These are phyloP conservation scores for Leccinum arenicola DNA, from an alignment of 768 basidiomycete genomes.

Conservation along the genomic window DNA sequence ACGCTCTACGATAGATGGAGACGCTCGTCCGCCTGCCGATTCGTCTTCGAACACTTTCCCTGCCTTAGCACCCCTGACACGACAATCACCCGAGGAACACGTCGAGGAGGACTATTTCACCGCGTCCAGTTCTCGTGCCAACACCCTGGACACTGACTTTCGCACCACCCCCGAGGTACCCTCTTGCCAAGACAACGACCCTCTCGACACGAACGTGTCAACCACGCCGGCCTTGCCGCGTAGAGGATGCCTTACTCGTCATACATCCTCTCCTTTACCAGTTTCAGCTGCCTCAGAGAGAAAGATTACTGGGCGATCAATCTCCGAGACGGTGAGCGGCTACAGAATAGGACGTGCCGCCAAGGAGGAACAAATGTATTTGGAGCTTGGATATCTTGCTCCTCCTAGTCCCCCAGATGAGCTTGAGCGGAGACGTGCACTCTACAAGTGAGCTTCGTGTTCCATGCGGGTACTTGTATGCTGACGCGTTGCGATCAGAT, in stretches of 20 bases:
- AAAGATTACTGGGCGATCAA: conserved; percentile 31
- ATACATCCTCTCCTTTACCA: conserved; percentile 64
- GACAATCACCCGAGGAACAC: conserved; percentile 24
- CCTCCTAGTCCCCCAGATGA: conserved; percentile 88
- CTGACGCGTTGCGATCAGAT: conserved; percentile 43
- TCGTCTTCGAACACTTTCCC: conserved; percentile 8
- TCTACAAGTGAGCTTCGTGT: conserved; percentile 64
- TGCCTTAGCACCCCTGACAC: conserved; percentile 19
- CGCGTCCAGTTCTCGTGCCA: conserved; percentile 23
- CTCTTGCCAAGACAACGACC: conserved; percentile 28
- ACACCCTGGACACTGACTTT: conserved; percentile 17
- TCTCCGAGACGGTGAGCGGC: conserved; percentile 32
- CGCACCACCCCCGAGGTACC: conserved; percentile 17
- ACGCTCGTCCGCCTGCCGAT: conserved; percentile 6
- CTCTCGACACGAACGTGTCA: conserved; percentile 30
- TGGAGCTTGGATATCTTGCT: conserved; percentile 63
- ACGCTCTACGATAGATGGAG: conserved; percentile 6
- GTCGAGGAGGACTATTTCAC: conserved; percentile 32
- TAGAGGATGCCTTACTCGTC: conserved; percentile 54
- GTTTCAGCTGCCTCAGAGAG: conserved; percentile 34
- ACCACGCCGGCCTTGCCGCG: conserved; percentile 50
- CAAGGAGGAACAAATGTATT: conserved; percentile 68
- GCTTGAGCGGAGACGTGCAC: conserved; percentile 71
- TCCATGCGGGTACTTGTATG: not conserved
- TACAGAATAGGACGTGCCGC: conserved; percentile 46